Evolutionary conservation across 2,329 filamentous ascomycete species (phyloP), one percentile per base, ranked within the genome.

Genomic region (Neobulgaria alba): DNA sequence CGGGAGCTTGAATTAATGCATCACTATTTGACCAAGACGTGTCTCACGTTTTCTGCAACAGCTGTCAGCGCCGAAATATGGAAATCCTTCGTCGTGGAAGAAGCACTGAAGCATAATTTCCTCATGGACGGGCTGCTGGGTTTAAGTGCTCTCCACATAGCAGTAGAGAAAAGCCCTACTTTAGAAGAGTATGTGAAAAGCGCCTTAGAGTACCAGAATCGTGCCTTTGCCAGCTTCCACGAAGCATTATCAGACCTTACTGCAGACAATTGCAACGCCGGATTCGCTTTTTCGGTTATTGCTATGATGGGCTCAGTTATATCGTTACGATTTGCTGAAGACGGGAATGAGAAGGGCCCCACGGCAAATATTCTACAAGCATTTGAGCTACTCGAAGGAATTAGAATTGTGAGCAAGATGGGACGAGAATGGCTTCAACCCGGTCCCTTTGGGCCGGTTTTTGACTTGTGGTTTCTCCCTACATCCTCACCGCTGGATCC

Each of bases 81-180:
- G 29, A 44, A 53, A n/a, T 48, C 52, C 10, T 45, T 42, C 12
- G 43, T 57, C 30, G 45, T 56, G 21, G 35, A 53, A 36, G 8
- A 51, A 18, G 51, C 51, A 15, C 52, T 57, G 15, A 35, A 49
- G 4, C 38, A 54, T 34, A 58, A 53, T 2, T 65, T 64, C 39
- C 46, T 64, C 1, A 60, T 64, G 53, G 60, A 64, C 26, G 53
- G 59, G 33, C 10, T 63, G 3, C 51, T 65, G 12, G 60, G 60
- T 12, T 47, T 61, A 14, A 55, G 60, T 15, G 61, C 62, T 5
- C 49, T 64, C 4, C 60, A 65, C 34, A 48, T 63, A 10, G 60
- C 61, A 26, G 23, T 26, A 26, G 23, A 12, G 12, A 26, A 26
- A 26, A 12, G 7, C 23, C 23, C 23, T 33, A 34, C 21, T 46